phyloP scores from a whole-genome alignment of 345 rosid species.

The Triadica sebifera region DNA sequence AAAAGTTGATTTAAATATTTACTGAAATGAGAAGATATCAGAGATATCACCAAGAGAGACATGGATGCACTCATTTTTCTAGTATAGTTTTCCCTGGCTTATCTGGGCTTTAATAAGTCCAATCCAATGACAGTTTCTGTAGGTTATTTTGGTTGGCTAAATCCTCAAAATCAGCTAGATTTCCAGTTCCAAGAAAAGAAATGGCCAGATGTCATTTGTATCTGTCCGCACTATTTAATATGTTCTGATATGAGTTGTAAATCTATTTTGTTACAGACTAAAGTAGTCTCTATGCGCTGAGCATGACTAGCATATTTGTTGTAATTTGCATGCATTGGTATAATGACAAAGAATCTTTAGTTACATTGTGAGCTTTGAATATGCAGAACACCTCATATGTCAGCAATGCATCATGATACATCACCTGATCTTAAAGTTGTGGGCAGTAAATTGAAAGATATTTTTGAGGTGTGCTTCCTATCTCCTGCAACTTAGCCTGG shows the following conservation, averaged over 20 bases:
- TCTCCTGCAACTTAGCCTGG: conserved; percentile 1
- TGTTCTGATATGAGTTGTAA: background rate
- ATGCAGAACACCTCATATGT: conserved; percentile 71
- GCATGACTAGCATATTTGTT: background rate
- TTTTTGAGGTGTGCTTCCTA: conserved; percentile 49
- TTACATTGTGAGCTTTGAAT: conserved; percentile 1
- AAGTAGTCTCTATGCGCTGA: background rate
- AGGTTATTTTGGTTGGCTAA: background rate
- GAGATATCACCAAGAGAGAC: no score
- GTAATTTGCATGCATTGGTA: background rate
- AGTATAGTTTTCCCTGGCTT: background rate
- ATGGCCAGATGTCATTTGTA: background rate
- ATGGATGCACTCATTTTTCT: background rate
- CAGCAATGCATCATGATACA: conserved; percentile 76
- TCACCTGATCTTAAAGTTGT: conserved; percentile 70
- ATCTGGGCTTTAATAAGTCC: background rate
- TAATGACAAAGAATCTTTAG: background rate
- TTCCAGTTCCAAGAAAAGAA: background rate
- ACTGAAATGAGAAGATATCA: no score
- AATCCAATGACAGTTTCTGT: background rate
- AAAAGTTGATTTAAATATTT: background rate
- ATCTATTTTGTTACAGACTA: background rate
- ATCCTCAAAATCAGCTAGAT: background rate
- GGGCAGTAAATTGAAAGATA: conserved; percentile 55
- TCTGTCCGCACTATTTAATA: background rate